Conservation (phyloP, 805 yeast species). For the Pichia californica region DNA sequence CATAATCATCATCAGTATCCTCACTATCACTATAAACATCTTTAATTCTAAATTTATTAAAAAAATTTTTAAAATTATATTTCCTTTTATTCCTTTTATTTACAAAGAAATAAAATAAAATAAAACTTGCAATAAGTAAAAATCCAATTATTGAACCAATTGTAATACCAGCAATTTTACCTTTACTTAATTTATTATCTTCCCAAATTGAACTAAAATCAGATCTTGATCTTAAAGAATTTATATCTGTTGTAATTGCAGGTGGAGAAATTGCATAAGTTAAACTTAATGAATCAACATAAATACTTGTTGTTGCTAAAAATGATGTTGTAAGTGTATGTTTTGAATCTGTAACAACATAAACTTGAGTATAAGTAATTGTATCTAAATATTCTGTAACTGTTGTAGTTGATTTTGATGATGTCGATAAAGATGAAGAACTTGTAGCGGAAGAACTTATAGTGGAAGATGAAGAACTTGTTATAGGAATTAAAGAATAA, state of each 20-base stretch:
- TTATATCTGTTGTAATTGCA: conserved; percentile 26
- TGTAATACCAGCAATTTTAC: conserved; percentile 27
- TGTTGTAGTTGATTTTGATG: conserved; percentile 12
- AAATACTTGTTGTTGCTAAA: conserved; percentile 18
- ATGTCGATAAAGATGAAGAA: conserved; percentile 1
- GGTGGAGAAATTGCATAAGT: conserved; percentile 15
- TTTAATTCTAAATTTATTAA: background rate
- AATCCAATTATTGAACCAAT: conserved; percentile 23
- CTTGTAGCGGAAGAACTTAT: background rate
- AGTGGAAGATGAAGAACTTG: background rate
- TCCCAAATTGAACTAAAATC: conserved; percentile 5
- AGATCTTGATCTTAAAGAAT: conserved; percentile 12
- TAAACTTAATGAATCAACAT: conserved; percentile 10
- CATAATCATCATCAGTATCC: background rate
- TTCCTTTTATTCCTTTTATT: conserved; percentile 11
- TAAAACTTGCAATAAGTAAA: conserved; percentile 9
- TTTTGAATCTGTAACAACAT: conserved; percentile 24
- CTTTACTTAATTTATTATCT: conserved; percentile 11
- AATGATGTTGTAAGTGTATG: conserved; percentile 23
- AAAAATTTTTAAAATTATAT: no score
- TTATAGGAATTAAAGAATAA: background rate
- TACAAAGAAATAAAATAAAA: conserved; percentile 14
- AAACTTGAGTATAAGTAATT: conserved; percentile 24
- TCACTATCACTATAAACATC: background rate
- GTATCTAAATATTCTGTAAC: conserved; percentile 13